Evolutionary conservation across 169 alveolate genomes (phyloP).

Genomic region (Cyclospora cayetanensis): DNA sequence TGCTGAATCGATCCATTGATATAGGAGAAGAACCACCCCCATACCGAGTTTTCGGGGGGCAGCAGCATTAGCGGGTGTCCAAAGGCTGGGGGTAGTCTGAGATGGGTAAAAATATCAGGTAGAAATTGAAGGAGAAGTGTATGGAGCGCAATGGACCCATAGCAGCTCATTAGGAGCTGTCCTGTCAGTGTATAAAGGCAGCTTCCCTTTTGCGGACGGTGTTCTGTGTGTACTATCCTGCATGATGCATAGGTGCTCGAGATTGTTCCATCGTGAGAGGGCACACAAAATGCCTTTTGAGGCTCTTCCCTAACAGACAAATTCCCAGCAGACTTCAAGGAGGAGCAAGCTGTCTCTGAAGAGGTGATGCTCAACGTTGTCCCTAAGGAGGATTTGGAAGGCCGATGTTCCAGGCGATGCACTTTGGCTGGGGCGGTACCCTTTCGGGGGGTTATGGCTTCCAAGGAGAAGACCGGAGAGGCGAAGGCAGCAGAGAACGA

Average conservation of each 20-base stretch:
- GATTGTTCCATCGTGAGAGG: too few species aligned
- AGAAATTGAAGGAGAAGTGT: slow-evolving; percentile 9
- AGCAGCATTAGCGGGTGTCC: slow-evolving; percentile 25
- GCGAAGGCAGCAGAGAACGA: too few species aligned
- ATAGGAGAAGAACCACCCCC: slow-evolving; percentile 40
- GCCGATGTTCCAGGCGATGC: too few species aligned
- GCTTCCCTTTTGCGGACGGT: too few species aligned
- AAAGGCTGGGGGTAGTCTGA: background rate
- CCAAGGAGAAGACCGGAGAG: too few species aligned
- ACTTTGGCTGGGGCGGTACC: too few species aligned
- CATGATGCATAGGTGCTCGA: too few species aligned
- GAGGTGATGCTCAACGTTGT: background rate
- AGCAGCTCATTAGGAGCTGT: slow-evolving; percentile 19
- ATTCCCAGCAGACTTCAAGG: slow-evolving; percentile 21
- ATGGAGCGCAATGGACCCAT: slow-evolving; percentile 23
- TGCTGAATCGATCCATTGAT: slow-evolving; percentile 42
- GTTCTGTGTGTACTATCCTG: too few species aligned
- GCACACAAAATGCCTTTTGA: too few species aligned
- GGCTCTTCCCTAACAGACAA: too few species aligned
- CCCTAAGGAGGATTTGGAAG: too few species aligned
- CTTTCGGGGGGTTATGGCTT: too few species aligned
- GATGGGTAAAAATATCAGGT: slow-evolving; percentile 7
- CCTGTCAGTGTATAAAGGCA: slow-evolving; percentile 10
- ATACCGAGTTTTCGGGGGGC: background rate
- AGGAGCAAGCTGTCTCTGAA: background rate